A percentile compares a stretch with the other conserved stretches of the same genome.
Evolutionary conservation across 2,329 filamentous ascomycete species (phyloP).

Genomic region (Pseudogymnoascus sp.): DNA sequence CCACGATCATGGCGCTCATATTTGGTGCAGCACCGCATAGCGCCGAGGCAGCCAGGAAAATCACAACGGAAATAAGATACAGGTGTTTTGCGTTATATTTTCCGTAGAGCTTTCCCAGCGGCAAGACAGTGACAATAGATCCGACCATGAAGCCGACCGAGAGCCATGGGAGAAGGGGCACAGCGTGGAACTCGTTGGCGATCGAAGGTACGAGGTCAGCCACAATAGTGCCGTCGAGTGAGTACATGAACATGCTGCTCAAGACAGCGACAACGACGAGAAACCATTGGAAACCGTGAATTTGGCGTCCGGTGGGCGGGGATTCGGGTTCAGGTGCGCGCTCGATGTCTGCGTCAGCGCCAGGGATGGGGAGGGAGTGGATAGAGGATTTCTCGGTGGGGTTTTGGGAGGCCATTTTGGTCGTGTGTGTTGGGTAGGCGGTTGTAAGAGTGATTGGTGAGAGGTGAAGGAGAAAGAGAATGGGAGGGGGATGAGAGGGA

Average conservation of each 20-base stretch:
- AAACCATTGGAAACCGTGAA: constrained; percentile 38
- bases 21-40: constrained; percentile 23
- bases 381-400: not conserved
- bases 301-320: not conserved
- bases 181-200: constrained; percentile 20
- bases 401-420: not conserved
- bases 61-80: constrained; percentile 3
- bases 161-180: constrained; percentile 23
- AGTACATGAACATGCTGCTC: constrained; percentile 9
- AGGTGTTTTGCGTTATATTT: constrained; percentile 14
- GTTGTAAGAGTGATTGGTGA: not conserved
- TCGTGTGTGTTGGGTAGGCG: not conserved
- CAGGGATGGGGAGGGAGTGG: not conserved
- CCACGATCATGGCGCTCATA: constrained; percentile 24
- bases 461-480: not conserved
- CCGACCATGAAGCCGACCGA: constrained; percentile 23
- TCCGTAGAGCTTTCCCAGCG: constrained; percentile 37
- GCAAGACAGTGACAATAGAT: constrained; percentile 47
- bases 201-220: constrained; percentile 25
- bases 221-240: constrained; percentile 12
- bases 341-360: not conserved
- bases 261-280: constrained; percentile 42
- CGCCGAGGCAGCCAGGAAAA: constrained; percentile 18
- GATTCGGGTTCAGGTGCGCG: not conserved
- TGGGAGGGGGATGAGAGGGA: not conserved